These are phyloP conservation scores for Escovopsis weberi DNA, from an alignment of 2,329 filamentous ascomycete genomes.

Conservation along the genomic window DNA sequence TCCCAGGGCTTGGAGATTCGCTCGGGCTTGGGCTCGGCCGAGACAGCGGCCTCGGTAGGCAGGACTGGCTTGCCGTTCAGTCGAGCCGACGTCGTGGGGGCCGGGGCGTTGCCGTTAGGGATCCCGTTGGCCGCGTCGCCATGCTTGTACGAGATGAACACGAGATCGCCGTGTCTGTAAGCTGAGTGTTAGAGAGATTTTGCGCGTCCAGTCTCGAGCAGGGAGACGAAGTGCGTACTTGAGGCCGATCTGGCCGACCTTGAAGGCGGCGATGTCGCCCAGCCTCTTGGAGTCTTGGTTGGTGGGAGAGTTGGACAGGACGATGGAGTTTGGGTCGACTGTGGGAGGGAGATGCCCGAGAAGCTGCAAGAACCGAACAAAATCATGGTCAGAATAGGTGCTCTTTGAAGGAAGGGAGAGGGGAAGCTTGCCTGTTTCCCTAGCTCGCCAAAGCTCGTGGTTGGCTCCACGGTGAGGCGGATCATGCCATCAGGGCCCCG, in stretches of 20 bases:
- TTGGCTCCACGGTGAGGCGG: constrained; percentile 62
- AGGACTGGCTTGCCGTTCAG: constrained; percentile 67
- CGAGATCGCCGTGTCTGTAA: constrained; percentile 70
- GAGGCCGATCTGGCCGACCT: constrained; percentile 44
- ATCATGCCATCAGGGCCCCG: constrained; percentile 88
- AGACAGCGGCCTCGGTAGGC: constrained; percentile 42
- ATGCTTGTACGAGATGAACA: constrained; percentile 72
- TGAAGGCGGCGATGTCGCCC: constrained; percentile 40
- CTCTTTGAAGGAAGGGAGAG: background rate
- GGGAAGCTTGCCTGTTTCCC: constrained; percentile 30
- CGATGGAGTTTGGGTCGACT: constrained; percentile 45
- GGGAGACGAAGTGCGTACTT: constrained; percentile 26
- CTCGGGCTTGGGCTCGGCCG: constrained; percentile 49
- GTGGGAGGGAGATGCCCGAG: constrained; percentile 43
- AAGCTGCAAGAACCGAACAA: constrained; percentile 26
- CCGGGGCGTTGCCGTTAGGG: constrained; percentile 23
- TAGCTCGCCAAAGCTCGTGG: constrained; percentile 55
- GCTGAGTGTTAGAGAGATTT: constrained; percentile 9
- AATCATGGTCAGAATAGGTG: background rate
- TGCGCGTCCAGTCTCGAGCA: constrained; percentile 4
- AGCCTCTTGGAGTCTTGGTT: constrained; percentile 44
- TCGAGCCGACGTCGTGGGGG: constrained; percentile 40
- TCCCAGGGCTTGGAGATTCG: constrained; percentile 52
- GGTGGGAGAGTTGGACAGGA: constrained; percentile 45
- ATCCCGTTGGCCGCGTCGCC: constrained; percentile 24